Percentiles rank a stretch among this genome's conserved stretches.
Conservation (phyloP, 2,329 filamentous ascomycete species). For the Teratosphaeria pseudoeucalypti region DNA sequence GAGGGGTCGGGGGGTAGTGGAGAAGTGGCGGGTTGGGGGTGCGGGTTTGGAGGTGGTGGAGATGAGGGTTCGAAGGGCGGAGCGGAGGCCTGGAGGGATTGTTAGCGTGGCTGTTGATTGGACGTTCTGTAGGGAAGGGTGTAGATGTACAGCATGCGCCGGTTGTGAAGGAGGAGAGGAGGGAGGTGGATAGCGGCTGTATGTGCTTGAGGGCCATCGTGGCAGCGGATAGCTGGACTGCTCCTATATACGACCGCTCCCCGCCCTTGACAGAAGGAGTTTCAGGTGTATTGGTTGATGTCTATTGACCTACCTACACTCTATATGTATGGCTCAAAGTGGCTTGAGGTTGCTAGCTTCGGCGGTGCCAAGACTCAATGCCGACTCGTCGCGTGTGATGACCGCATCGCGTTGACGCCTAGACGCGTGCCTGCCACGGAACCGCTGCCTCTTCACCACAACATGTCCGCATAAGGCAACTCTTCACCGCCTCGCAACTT, state of each 20-base stretch:
- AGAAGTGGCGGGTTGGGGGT: conserved; percentile 14
- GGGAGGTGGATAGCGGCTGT: conserved; percentile 7
- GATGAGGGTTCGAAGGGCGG: conserved; percentile 15
- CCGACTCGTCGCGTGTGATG: neutral
- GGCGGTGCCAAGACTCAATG: neutral
- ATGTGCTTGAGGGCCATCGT: conserved; percentile 5
- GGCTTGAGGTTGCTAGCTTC: neutral
- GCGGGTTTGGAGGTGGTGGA: conserved; percentile 6
- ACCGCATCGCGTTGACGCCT: neutral
- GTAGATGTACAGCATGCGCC: conserved; percentile 18
- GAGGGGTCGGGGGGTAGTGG: conserved; percentile 23
- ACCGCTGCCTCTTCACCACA: neutral
- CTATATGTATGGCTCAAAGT: too few species aligned
- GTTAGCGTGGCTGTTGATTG: neutral
- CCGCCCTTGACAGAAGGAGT: neutral
- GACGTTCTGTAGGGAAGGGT: conserved; percentile 3
- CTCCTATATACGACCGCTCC: neutral
- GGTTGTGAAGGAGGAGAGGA: conserved; percentile 19
- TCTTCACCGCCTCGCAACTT: neutral
- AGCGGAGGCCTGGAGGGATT: conserved; percentile 27
- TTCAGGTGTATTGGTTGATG: neutral
- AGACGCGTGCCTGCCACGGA: neutral
- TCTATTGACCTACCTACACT: neutral
- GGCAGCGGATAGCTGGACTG: neutral
- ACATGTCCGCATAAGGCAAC: neutral